Percentiles rank a stretch among this genome's conserved stretches.
Conservation (phyloP, 371 early-diverging fungal species). For the Saksenaea vasiformis region DNA sequence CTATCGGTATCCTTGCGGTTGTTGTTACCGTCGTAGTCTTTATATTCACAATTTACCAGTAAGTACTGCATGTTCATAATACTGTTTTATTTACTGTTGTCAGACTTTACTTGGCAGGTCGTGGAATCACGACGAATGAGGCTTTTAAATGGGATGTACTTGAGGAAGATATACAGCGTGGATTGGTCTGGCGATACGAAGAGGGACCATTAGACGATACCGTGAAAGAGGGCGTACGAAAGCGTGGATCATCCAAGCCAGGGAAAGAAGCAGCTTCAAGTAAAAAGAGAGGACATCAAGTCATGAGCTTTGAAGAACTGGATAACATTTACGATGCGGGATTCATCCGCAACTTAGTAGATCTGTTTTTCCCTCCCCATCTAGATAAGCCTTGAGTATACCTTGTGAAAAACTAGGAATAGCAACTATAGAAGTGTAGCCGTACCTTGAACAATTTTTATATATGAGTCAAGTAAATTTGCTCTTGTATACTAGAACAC, state of each 20-base stretch:
- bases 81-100: background rate
- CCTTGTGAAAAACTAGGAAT: no score
- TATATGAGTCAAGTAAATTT: no score
- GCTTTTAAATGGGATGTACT: constrained; percentile 77
- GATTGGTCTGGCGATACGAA: constrained; percentile 40
- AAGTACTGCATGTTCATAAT: constrained; percentile 9
- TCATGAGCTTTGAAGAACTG: constrained; percentile 56
- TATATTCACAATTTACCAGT: constrained; percentile 67
- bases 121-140: constrained; percentile 78
- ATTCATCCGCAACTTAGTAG: constrained; percentile 47
- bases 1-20: constrained; percentile 62
- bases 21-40: constrained; percentile 63
- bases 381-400: background rate
- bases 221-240: constrained; percentile 22
- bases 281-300: constrained; percentile 24
- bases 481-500: no score
- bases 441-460: no score
- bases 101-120: constrained; percentile 58
- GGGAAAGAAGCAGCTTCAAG: background rate
- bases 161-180: constrained; percentile 65
- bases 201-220: background rate
- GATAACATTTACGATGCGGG: constrained; percentile 71
- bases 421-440: no score
- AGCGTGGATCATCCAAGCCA: background rate
- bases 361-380: constrained; percentile 37